Conservation (phyloP, 2,329 filamentous ascomycete genomes). For the Bisporella sp. region DNA sequence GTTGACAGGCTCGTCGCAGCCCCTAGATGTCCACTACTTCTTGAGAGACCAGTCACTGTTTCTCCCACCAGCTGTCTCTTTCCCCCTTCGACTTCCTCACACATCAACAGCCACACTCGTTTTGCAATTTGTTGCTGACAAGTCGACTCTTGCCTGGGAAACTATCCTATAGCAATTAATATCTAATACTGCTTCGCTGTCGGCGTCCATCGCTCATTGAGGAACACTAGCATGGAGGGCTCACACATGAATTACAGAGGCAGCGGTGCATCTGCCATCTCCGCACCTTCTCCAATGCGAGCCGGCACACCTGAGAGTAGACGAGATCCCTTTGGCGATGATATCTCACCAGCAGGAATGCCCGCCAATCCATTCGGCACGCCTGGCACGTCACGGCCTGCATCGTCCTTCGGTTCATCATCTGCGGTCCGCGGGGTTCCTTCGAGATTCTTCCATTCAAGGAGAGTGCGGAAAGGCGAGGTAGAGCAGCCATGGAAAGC, state of each 20-base stretch:
- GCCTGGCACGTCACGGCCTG: constrained; percentile 36
- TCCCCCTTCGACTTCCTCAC: neutral
- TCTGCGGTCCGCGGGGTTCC: constrained; percentile 27
- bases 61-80: no score
- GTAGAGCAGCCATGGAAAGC: constrained; percentile 71
- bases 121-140: neutral
- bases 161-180: neutral
- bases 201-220: neutral
- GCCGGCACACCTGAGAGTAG: constrained; percentile 31
- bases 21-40: no score
- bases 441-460: constrained; percentile 25
- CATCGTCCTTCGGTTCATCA: constrained; percentile 34
- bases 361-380: constrained; percentile 21
- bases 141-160: neutral
- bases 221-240: neutral
- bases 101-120: neutral
- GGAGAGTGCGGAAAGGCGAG: constrained; percentile 61
- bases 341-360: constrained; percentile 20
- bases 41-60: no score
- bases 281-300: constrained; percentile 28
- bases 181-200: neutral
- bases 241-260: neutral
- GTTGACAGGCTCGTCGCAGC: no score
- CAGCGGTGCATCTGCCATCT: constrained; percentile 8
- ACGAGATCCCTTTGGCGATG: constrained; percentile 21